Conservation (phyloP, 495 filamentous ascomycete genomes). For the Penicillium coffeae region DNA sequence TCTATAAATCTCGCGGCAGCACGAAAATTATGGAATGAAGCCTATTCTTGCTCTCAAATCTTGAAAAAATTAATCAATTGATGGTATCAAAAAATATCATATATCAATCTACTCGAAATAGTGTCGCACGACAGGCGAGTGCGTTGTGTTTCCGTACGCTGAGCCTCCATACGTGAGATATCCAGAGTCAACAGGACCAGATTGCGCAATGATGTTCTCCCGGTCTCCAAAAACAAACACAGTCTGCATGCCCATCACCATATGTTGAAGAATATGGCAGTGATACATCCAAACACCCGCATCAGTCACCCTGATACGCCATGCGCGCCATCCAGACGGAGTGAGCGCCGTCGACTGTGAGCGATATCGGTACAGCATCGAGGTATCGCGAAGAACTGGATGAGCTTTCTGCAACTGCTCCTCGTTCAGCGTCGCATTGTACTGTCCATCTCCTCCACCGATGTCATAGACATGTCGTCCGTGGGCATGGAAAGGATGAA, state of each 20-base stretch:
- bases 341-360: constrained; percentile 28
- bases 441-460: constrained; percentile 53
- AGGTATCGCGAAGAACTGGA: constrained; percentile 52
- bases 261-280: constrained; percentile 57
- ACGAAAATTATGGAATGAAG: too few species aligned
- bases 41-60: too few species aligned
- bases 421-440: constrained; percentile 51
- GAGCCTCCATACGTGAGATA: constrained; percentile 49
- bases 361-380: constrained; percentile 50
- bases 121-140: constrained; percentile 24
- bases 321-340: constrained; percentile 55
- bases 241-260: constrained; percentile 53
- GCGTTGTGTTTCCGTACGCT: constrained; percentile 46
- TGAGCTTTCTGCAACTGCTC: constrained; percentile 35
- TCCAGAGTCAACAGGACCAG: constrained; percentile 35
- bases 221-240: constrained; percentile 51
- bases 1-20: too few species aligned
- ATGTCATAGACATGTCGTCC: constrained; percentile 57
- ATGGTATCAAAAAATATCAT: too few species aligned
- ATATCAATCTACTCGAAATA: constrained; percentile 8
- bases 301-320: constrained; percentile 48
- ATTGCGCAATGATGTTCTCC: constrained; percentile 34
- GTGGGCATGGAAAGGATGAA: constrained; percentile 60
- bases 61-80: too few species aligned
- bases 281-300: constrained; percentile 63